phyloP scores from a whole-genome alignment of 1,139 yeast species.

The Taphrina pruni region DNA sequence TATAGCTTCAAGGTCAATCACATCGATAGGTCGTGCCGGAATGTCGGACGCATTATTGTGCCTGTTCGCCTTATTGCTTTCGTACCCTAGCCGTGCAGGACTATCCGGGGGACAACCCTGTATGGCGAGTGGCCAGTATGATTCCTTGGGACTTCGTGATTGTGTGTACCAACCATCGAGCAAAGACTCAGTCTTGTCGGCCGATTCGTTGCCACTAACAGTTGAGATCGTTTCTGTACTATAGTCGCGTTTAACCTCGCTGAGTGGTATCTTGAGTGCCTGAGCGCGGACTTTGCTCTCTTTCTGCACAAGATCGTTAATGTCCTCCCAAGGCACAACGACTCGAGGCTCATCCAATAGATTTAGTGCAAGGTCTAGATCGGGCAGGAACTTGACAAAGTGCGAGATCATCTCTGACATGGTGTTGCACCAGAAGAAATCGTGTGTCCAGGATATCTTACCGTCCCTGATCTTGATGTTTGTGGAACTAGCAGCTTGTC shows the following conservation, averaged over 20 bases:
- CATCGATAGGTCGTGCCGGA: constrained; percentile 3
- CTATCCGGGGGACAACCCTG: constrained; percentile 18
- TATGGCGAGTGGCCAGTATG: constrained; percentile 1
- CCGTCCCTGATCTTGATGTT: constrained; percentile 33
- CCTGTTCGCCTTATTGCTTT: not conserved
- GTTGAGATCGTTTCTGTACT: not conserved
- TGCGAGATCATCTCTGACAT: constrained; percentile 38
- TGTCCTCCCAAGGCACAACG: constrained; percentile 41
- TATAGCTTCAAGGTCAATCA: not conserved
- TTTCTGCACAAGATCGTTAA: constrained; percentile 1
- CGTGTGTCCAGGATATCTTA: not conserved
- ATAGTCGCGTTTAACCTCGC: not conserved
- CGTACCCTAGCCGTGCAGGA: not conserved
- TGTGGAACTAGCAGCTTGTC: constrained; percentile 41
- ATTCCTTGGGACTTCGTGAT: not conserved
- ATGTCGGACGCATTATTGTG: not conserved
- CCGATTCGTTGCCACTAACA: not conserved
- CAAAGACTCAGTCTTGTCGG: not conserved
- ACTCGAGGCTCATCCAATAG: constrained; percentile 47
- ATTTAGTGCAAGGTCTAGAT: constrained; percentile 47
- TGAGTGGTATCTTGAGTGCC: not conserved
- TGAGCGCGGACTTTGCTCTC: not conserved
- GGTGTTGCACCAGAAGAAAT: constrained; percentile 30
- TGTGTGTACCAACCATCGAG: not conserved
- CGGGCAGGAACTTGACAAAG: constrained; percentile 46